phyloP scores from a whole-genome alignment of 495 filamentous ascomycete species.

The Opeltia flavorubescens region DNA sequence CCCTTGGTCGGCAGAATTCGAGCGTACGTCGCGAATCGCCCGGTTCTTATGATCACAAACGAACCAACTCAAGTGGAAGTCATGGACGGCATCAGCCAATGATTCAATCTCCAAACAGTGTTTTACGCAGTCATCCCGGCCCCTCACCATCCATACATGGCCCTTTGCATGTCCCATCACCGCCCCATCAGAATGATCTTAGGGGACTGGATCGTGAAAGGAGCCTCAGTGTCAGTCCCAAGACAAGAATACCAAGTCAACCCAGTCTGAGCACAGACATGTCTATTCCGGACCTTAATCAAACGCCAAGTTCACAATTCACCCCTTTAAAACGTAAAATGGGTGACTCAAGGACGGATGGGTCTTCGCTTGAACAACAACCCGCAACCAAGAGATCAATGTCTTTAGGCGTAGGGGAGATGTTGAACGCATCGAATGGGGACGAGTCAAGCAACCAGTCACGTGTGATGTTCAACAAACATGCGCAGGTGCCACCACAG shows the following conservation, averaged over 20 bases:
- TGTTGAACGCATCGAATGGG: constrained; percentile 3
- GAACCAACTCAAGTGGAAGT: constrained; percentile 26
- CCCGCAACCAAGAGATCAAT: constrained; percentile 12
- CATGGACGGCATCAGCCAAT: constrained; percentile 10
- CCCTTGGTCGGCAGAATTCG: constrained; percentile 15
- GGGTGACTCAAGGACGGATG: constrained; percentile 10
- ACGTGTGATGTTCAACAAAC: neutral
- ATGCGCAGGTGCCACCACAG: neutral
- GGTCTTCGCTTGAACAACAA: constrained; percentile 11
- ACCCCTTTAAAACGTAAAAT: constrained; percentile 9
- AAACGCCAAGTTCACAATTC: neutral
- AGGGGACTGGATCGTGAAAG: constrained; percentile 22
- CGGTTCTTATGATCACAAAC: constrained; percentile 18
- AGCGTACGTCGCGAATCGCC: constrained; percentile 10
- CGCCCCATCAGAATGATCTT: neutral
- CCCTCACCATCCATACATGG: constrained; percentile 3
- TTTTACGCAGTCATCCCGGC: neutral
- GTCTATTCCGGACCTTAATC: neutral
- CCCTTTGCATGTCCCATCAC: neutral
- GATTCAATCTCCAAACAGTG: constrained; percentile 2
- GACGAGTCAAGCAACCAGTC: neutral
- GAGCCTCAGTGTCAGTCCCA: constrained; percentile 31
- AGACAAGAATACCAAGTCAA: constrained; percentile 20
- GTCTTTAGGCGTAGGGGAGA: constrained; percentile 6
- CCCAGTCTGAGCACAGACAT: constrained; percentile 1